Evolutionary conservation across 148 eudicot genomes (phyloP), one percentile per base, ranked within the genome.

Genomic region (Suaeda aralocaspica): DNA sequence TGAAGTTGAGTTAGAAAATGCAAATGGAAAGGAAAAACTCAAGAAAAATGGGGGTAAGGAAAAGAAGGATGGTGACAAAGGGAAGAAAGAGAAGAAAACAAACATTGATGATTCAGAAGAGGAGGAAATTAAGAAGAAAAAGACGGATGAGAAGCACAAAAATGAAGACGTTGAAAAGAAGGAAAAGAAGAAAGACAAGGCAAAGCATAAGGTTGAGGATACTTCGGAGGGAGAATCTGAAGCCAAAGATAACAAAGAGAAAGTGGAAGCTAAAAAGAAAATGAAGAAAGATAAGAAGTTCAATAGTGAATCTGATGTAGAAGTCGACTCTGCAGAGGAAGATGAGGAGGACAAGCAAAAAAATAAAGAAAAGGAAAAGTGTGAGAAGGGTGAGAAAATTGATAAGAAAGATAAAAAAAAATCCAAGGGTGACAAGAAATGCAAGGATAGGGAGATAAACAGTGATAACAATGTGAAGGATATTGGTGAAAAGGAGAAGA

Each of bases 111-210:
- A 21, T 7, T 57, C 71, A 2, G 74, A 76, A 51, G 58, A 46
- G 26, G 51, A 70, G 41, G 66, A 69, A 6, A 50, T 18, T 52
- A 45, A 76, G 48, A 66, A 71, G 48, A 50, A 62, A 22, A 62
- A 73, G 34, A 65, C 74, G 34, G 76, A 84, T 21, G 63, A 69
- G 70, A 65, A 74, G 66, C 51, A 67, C 36, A 58, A 41, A 64
- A 29, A 8, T 4, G 36, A 39, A 21, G 67, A 70, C 10, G 44
- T 12, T 59, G 64, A 67, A 55, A 67, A 66, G 55, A 57, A 70
- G 52, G 18, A 66, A 12, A 53, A 68, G 49, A 50, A 76, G 56
- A 64, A 66, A n/a, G 64, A 11, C 19, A 46, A 73, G 51, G 59
- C 61, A 45, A 59, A 66, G 81, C 56, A 66, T 49, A 52, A 34